phyloP scores from a whole-genome alignment of 2,329 filamentous ascomycete genomes.

The Fusarium odoratissimum region DNA sequence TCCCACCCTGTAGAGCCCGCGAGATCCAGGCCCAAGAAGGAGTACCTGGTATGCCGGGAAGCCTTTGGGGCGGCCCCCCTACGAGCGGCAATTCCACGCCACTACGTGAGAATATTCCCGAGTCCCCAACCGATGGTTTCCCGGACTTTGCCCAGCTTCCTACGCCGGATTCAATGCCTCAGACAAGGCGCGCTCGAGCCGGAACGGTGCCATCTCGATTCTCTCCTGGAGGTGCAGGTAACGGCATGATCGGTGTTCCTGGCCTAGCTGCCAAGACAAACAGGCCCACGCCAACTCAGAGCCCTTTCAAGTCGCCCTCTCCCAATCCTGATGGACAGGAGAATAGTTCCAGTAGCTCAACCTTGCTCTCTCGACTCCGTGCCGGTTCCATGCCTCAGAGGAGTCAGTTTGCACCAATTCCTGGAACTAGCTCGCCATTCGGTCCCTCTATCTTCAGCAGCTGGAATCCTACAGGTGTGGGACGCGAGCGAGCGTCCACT shows the following conservation, averaged over 20 bases:
- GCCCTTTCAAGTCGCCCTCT: slow-evolving; percentile 79
- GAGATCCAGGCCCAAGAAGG: slow-evolving; percentile 98
- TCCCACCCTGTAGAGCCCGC: slow-evolving; percentile 74
- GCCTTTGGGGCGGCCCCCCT: slow-evolving; percentile 93
- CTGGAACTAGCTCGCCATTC: slow-evolving; percentile 74
- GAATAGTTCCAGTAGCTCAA: slow-evolving; percentile 69
- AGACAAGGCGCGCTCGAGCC: slow-evolving; percentile 84
- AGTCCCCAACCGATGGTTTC: slow-evolving; percentile 95
- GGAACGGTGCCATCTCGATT: slow-evolving; percentile 97
- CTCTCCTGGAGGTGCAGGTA: slow-evolving; percentile 77
- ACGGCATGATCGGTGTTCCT: slow-evolving; percentile 67
- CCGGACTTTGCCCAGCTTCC: slow-evolving; percentile 85
- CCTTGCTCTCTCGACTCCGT: slow-evolving; percentile 84
- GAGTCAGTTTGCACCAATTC: slow-evolving; percentile 72
- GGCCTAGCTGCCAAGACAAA: slow-evolving; percentile 78
- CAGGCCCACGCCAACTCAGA: slow-evolving; percentile 86
- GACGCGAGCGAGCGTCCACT: slow-evolving; percentile 86
- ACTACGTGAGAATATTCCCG: slow-evolving; percentile 95
- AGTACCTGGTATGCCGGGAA: slow-evolving; percentile 72
- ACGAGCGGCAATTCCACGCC: slow-evolving; percentile 97
- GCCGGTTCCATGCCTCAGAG: slow-evolving; percentile 96
- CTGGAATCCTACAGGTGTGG: slow-evolving; percentile 76
- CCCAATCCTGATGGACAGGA: slow-evolving; percentile 64
- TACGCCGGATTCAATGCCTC: slow-evolving; percentile 72
- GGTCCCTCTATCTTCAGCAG: slow-evolving; percentile 91